These are phyloP conservation scores for Trichoderma endophyticum DNA, from an alignment of 2,329 filamentous ascomycete genomes.

Conservation along the genomic window DNA sequence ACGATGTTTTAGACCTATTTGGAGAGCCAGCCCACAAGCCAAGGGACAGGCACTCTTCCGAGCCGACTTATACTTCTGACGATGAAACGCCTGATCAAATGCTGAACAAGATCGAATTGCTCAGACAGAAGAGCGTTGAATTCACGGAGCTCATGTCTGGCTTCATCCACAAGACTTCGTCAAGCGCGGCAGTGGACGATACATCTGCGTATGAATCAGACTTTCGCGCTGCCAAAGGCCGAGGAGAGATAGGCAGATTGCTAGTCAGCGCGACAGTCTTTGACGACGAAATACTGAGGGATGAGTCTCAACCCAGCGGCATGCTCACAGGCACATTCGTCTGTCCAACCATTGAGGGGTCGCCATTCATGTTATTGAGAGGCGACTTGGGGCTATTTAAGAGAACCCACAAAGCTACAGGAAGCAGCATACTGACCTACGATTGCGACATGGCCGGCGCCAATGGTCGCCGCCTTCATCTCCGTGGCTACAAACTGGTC, in stretches of 20 bases:
- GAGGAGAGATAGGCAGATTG: conserved; percentile 55
- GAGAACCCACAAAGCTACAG: conserved; percentile 49
- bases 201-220: conserved; percentile 53
- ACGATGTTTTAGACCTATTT: conserved; percentile 53
- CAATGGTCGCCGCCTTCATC: conserved; percentile 50
- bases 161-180: conserved; percentile 44
- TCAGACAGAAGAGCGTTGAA: conserved; percentile 45
- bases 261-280: conserved; percentile 57
- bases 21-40: conserved; percentile 44
- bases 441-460: conserved; percentile 58
- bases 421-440: conserved; percentile 58
- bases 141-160: conserved; percentile 66
- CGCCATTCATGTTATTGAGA: conserved; percentile 58
- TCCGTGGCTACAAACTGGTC: conserved; percentile 62
- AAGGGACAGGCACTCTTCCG: neutral
- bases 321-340: conserved; percentile 59
- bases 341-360: conserved; percentile 35
- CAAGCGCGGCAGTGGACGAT: conserved; percentile 44
- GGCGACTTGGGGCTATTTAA: conserved; percentile 58
- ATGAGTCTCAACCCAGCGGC: neutral
- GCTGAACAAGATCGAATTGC: conserved; percentile 7
- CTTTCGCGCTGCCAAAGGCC: conserved; percentile 49
- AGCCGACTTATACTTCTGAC: neutral
- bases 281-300: conserved; percentile 29
- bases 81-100: neutral